Percentiles rank a stretch among this genome's conserved stretches.
Conservation (phyloP, 1,139 yeast genomes). For the Pichia sp. region DNA sequence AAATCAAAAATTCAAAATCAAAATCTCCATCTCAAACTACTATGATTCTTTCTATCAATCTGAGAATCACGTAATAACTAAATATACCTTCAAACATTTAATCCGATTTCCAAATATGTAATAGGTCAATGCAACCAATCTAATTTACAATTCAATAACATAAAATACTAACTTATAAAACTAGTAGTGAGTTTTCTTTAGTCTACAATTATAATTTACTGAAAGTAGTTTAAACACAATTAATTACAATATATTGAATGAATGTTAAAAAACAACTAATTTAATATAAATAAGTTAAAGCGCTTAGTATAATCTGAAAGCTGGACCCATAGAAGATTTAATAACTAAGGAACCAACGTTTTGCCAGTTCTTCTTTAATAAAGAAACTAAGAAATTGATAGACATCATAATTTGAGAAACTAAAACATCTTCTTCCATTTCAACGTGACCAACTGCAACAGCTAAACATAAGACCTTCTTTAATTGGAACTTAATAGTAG, state of each 20-base stretch:
- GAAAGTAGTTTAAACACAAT: background rate
- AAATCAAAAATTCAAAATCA: no score
- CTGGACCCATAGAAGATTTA: conserved; percentile 99
- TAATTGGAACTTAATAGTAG: conserved; percentile 99
- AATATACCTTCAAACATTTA: no score
- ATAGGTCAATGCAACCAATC: no score
- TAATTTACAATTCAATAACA: no score
- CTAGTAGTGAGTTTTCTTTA: no score
- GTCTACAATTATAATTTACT: no score
- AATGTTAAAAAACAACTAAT: background rate
- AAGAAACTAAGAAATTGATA: conserved; percentile 98
- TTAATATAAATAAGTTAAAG: conserved; percentile 3
- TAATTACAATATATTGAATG: conserved; percentile 1
- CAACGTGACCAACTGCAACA: conserved; percentile 96
- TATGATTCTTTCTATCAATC: no score
- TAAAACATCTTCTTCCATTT: conserved; percentile 95
- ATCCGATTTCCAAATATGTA: no score
- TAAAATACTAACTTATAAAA: no score
- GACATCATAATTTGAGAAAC: conserved; percentile 99
- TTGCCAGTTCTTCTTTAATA: conserved; percentile 99
- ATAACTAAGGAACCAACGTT: conserved; percentile 99
- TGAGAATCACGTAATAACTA: no score
- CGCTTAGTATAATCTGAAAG: conserved; percentile 93
- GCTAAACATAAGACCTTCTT: conserved; percentile 96
- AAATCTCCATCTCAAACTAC: no score